Conservation (phyloP, 2,329 filamentous ascomycete species). For the Phialophora macrospora region DNA sequence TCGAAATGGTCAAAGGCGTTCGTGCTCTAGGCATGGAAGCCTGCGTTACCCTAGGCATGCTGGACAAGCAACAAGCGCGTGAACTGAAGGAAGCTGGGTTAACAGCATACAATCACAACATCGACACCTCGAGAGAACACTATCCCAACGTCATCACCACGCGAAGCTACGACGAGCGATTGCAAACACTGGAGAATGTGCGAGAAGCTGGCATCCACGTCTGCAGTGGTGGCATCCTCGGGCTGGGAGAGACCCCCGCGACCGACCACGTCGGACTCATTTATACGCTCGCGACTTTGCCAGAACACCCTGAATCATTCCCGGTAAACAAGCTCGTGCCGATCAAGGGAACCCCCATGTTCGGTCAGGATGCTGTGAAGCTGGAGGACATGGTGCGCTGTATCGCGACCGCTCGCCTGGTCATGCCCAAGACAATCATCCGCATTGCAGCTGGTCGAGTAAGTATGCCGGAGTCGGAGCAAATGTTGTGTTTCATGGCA, state of each 20-base stretch:
- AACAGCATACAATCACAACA: constrained; percentile 93
- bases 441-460: constrained; percentile 83
- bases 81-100: constrained; percentile 83
- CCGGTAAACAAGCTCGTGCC: constrained; percentile 90
- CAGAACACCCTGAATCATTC: constrained; percentile 84
- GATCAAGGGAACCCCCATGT: constrained; percentile 86
- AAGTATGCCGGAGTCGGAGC: constrained; percentile 84
- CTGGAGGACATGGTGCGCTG: constrained; percentile 82
- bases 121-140: constrained; percentile 84
- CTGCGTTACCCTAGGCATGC: constrained; percentile 94
- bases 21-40: constrained; percentile 83
- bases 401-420: constrained; percentile 78
- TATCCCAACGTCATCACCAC: constrained; percentile 88
- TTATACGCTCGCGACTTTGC: constrained; percentile 79
- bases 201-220: constrained; percentile 86
- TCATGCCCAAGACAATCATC: constrained; percentile 86
- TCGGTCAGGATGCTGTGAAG: constrained; percentile 71
- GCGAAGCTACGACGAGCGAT: constrained; percentile 81
- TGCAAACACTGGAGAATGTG: constrained; percentile 78
- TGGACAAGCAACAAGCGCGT: constrained; percentile 77
- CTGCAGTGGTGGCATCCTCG: constrained; percentile 86
- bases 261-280: constrained; percentile 82
- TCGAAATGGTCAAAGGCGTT: constrained; percentile 82
- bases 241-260: constrained; percentile 73
- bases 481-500: constrained; percentile 86